A percentile compares a stretch with the other conserved stretches of the same genome.
Conservation (phyloP, 768 basidiomycete genomes). For the Termitomyces sp. region DNA sequence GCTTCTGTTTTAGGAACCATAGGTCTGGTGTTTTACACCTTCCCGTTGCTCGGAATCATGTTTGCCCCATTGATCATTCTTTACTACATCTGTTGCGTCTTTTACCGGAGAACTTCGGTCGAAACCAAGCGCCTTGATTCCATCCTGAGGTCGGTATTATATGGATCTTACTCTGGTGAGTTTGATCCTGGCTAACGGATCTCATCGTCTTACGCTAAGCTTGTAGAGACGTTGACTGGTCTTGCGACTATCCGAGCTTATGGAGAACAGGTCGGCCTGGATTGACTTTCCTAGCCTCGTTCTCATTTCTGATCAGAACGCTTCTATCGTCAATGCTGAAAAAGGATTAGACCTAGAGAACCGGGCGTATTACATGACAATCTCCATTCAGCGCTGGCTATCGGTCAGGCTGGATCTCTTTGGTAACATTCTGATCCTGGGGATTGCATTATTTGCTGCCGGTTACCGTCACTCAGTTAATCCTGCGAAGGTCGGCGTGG, state of each 20-base stretch:
- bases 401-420: slow-evolving; percentile 60
- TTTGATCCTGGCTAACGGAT: neutral
- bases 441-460: slow-evolving; percentile 65
- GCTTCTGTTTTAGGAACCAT: slow-evolving; percentile 47
- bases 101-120: slow-evolving; percentile 56
- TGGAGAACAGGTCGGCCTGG: slow-evolving; percentile 37
- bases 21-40: slow-evolving; percentile 60
- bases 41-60: slow-evolving; percentile 61
- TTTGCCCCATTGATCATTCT: slow-evolving; percentile 48
- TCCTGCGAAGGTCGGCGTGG: slow-evolving; percentile 59
- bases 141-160: slow-evolving; percentile 51
- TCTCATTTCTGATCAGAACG: slow-evolving; percentile 23
- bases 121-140: slow-evolving; percentile 65
- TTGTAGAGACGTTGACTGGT: slow-evolving; percentile 55
- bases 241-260: slow-evolving; percentile 61
- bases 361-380: slow-evolving; percentile 58
- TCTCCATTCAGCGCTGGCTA: slow-evolving; percentile 64
- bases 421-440: slow-evolving; percentile 61
- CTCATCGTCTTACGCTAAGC: neutral
- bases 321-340: slow-evolving; percentile 46
- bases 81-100: slow-evolving; percentile 49
- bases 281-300: neutral
- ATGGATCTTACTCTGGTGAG: slow-evolving; percentile 52
- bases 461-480: slow-evolving; percentile 50
- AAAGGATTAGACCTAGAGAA: slow-evolving; percentile 54